Evolutionary conservation across 805 yeast genomes (phyloP).

Genomic region (Candida berthetii): DNA sequence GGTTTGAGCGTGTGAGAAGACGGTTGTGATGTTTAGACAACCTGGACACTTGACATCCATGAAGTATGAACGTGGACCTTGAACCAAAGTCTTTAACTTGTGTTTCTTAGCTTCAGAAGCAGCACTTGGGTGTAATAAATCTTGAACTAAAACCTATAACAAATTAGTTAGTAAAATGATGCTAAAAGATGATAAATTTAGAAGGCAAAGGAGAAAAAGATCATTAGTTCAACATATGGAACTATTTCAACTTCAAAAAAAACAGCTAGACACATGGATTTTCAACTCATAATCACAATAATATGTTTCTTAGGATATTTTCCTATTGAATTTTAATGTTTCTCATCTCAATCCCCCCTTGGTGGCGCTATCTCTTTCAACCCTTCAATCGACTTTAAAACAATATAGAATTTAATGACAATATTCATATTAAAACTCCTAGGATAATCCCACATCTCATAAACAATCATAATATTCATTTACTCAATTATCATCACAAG

Average conservation of each 20-base stretch:
- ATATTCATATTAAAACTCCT: too few species aligned
- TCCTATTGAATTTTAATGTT: too few species aligned
- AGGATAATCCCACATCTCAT: too few species aligned
- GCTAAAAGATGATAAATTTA: not conserved
- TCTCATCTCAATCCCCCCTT: not conserved
- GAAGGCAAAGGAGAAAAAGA: not conserved
- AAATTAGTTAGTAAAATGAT: conserved; percentile 16
- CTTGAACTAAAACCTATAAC: conserved; percentile 92
- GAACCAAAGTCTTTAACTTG: conserved; percentile 96
- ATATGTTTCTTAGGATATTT: too few species aligned
- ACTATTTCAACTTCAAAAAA: not conserved
- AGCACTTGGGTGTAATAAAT: conserved; percentile 96
- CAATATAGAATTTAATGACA: too few species aligned
- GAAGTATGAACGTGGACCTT: conserved; percentile 97
- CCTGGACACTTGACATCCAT: conserved; percentile 99
- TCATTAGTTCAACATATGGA: not conserved
- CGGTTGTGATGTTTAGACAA: conserved; percentile 98
- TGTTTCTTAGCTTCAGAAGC: conserved; percentile 95
- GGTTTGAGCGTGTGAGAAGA: conserved; percentile 99
- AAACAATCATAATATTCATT: too few species aligned
- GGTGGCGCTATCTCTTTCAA: too few species aligned
- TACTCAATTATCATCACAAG: too few species aligned
- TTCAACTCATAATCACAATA: too few species aligned
- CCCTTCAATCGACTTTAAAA: too few species aligned
- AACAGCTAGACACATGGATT: not conserved